These are phyloP conservation scores for Leccinum incarnatum DNA, from an alignment of 768 basidiomycete genomes.

Conservation along the genomic window DNA sequence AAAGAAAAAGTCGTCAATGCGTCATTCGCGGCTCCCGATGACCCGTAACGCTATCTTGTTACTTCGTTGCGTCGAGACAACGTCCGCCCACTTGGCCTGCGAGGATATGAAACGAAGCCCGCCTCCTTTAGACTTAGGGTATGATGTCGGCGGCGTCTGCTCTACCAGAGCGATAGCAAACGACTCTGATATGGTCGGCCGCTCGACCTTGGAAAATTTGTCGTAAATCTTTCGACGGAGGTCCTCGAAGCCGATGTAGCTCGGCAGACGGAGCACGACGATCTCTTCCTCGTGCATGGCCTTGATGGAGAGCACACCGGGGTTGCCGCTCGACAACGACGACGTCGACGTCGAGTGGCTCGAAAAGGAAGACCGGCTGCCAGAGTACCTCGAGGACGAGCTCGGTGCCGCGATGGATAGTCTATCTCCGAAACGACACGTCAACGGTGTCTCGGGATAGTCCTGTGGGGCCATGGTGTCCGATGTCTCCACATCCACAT, in stretches of 20 bases:
- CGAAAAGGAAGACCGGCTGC: conserved; percentile 31
- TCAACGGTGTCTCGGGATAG: conserved; percentile 22
- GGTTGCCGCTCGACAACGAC: conserved; percentile 26
- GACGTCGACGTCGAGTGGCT: conserved; percentile 37
- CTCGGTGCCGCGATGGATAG: conserved; percentile 8
- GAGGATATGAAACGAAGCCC: conserved; percentile 47
- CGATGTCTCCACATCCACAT: conserved; percentile 19
- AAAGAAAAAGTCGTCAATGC: background rate
- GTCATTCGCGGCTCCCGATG: conserved; percentile 29
- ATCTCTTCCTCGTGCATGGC: conserved; percentile 60
- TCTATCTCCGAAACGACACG: conserved; percentile 7
- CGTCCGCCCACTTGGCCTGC: conserved; percentile 60
- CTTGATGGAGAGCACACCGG: conserved; percentile 52
- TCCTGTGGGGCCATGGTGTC: conserved; percentile 6
- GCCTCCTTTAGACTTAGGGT: background rate
- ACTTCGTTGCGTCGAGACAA: conserved; percentile 39
- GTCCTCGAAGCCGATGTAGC: conserved; percentile 46
- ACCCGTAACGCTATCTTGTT: conserved; percentile 63
- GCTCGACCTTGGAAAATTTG: conserved; percentile 65
- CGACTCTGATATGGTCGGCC: conserved; percentile 46
- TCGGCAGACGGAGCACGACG: conserved; percentile 56
- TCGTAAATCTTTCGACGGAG: conserved; percentile 58
- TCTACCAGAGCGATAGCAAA: conserved; percentile 59
- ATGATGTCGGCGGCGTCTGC: conserved; percentile 23
- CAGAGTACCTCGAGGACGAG: conserved; percentile 10